Percentiles rank a stretch among this genome's conserved stretches.
phyloP scores from a whole-genome alignment of 2,329 filamentous ascomycete genomes.

The Tympanopsis confertula region DNA sequence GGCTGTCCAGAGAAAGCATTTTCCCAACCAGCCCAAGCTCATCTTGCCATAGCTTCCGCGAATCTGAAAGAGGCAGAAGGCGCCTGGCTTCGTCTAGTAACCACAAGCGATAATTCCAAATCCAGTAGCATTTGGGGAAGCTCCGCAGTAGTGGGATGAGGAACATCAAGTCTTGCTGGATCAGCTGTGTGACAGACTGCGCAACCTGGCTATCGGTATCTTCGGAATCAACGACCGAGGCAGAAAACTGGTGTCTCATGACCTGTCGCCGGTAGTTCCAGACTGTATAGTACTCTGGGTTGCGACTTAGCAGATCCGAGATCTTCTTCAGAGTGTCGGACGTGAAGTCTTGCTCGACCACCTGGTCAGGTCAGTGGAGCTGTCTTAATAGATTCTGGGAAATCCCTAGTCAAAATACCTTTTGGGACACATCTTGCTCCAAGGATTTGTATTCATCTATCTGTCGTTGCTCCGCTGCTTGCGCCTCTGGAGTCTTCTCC shows the following conservation, averaged over 20 bases:
- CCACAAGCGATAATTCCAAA: constrained; percentile 59
- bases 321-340: constrained; percentile 27
- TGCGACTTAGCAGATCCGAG: constrained; percentile 26
- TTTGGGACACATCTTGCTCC: too few species aligned
- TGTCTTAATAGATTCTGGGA: not conserved
- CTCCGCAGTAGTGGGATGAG: constrained; percentile 47
- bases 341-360: constrained; percentile 23
- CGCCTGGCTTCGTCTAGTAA: constrained; percentile 40
- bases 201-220: constrained; percentile 2
- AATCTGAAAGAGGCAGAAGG: constrained; percentile 28
- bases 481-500: too few species aligned
- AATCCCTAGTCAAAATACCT: too few species aligned
- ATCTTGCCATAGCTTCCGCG: constrained; percentile 41
- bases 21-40: constrained; percentile 49
- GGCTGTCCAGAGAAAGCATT: constrained; percentile 51
- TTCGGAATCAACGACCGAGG: not conserved
- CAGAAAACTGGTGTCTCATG: constrained; percentile 30
- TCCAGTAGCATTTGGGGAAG: constrained; percentile 61
- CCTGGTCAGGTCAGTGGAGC: constrained; percentile 12
- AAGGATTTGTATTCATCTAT: too few species aligned
- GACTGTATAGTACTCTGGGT: constrained; percentile 33
- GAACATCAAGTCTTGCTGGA: constrained; percentile 45
- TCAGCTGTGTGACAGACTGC: constrained; percentile 16
- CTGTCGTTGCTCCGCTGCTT: too few species aligned
- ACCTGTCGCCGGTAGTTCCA: constrained; percentile 40